Evolutionary conservation across 1,284 basidiomycete genomes (phyloP), one percentile per base, ranked within the genome.

Genomic region (Tetrapyrgos nigripes): DNA sequence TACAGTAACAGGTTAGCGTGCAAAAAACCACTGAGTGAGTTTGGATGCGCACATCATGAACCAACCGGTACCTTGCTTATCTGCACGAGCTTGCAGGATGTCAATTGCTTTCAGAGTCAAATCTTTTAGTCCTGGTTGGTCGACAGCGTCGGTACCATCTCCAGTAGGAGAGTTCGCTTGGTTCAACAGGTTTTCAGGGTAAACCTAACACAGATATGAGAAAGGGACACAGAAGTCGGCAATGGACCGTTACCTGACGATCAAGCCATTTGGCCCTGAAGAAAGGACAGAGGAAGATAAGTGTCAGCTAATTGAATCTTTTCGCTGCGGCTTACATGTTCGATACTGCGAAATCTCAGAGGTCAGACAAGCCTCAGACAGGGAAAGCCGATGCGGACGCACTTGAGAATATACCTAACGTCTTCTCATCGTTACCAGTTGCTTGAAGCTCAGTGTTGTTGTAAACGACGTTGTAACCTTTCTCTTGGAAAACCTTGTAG

Each of bases 31-130:
- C 17, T 10, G 23, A 13, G 13, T 33, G 17, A 57, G 48, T 19
- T 19, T 19, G 44, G 45, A n/a, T 23, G 33, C 69, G 19, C 51
- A 73, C 78, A 79, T 78, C 76, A 79, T 69, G 65, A 79, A 79
- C 71, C 73, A 79, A 8, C 78, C 77, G 27, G 66, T 68, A 35
- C 73, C 62, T 21, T 72, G 67, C 48, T 72, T 69, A 59, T 71
- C 70, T 17, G 71, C 62, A n/a, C 76, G 72, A 17, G 68, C 63
- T 44, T 78, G 74, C 28, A 79, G 70, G 54, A 78, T 73, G 54
- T 79, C 77, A 53, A 79, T 79, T 23, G 77, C 77, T 64, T 78
- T 79, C 40, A 79, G 56, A 1, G 77, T 78, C 76, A 79, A 79
- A 13, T 79, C 76, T 63, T 79, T 79, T 62, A 79, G 64, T 10